A percentile compares a stretch with the other conserved stretches of the same genome.
phyloP scores from a whole-genome alignment of 202 grass and related monocot species.

The Eragrostis tef region DNA sequence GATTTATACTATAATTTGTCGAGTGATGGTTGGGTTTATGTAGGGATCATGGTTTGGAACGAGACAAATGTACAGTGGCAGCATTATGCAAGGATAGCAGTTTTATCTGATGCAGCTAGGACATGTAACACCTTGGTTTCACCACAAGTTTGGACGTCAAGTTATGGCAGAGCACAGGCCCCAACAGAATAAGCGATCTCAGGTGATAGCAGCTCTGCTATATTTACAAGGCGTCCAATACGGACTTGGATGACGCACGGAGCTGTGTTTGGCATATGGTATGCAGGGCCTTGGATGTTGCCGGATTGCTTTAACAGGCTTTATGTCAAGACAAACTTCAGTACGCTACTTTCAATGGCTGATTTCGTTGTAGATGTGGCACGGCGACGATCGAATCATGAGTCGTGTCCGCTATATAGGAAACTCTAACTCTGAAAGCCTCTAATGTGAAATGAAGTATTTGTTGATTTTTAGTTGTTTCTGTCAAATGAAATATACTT shows the following conservation, averaged over 20 bases:
- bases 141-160: background rate
- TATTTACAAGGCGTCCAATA: conserved; percentile 29
- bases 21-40: conserved; percentile 18
- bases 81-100: background rate
- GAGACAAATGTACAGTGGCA: background rate
- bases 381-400: background rate
- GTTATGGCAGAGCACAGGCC: conserved; percentile 28
- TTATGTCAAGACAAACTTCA: conserved; percentile 37
- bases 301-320: conserved; percentile 32
- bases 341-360: conserved; percentile 33
- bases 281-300: conserved; percentile 24
- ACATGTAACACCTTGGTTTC: conserved; percentile 21
- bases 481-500: no score
- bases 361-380: background rate
- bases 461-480: no score
- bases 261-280: background rate
- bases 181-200: background rate
- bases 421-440: background rate
- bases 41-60: conserved; percentile 1
- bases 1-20: background rate
- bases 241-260: background rate
- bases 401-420: background rate
- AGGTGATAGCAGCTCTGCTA: background rate
- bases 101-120: background rate
- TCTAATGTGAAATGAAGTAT: background rate